Evolutionary conservation across 2,329 filamentous ascomycete genomes (phyloP).

Genomic region (Pestalotiopsis sp.): DNA sequence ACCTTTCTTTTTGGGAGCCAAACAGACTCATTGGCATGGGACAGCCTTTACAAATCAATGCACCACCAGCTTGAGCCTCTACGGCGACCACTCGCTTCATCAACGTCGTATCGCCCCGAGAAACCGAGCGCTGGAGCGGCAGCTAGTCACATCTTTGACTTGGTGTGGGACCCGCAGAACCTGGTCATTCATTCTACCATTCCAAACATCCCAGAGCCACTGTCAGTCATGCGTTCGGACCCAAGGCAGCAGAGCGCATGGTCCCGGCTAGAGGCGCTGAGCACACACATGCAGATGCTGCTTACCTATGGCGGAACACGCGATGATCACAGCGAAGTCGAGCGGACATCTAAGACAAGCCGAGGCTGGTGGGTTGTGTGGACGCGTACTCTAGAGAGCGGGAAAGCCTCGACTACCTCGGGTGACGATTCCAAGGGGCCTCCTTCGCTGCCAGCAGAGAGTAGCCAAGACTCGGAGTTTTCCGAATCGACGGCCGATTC

Average conservation of each 20-base stretch:
- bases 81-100: conserved; percentile 56
- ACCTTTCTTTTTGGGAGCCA: conserved; percentile 70
- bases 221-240: conserved; percentile 19
- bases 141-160: conserved; percentile 56
- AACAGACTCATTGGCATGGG: conserved; percentile 59
- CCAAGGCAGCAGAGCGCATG: conserved; percentile 36
- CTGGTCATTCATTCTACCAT: conserved; percentile 65
- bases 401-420: conserved; percentile 1
- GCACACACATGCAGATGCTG: conserved; percentile 66
- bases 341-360: conserved; percentile 67
- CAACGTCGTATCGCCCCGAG: conserved; percentile 60
- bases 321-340: conserved; percentile 46
- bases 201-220: conserved; percentile 63
- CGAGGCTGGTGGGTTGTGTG: conserved; percentile 73
- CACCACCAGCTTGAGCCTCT: conserved; percentile 64
- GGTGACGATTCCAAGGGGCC: background rate
- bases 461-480: conserved; percentile 6
- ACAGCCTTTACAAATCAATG: conserved; percentile 60
- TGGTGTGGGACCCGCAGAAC: conserved; percentile 62
- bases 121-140: conserved; percentile 41
- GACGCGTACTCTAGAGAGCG: conserved; percentile 53
- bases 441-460: background rate
- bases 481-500: conserved; percentile 1
- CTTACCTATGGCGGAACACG: conserved; percentile 55
- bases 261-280: conserved; percentile 65